Conservation (phyloP, 352 stramenopile species). For the Phytopythium chamaehyphon region DNA sequence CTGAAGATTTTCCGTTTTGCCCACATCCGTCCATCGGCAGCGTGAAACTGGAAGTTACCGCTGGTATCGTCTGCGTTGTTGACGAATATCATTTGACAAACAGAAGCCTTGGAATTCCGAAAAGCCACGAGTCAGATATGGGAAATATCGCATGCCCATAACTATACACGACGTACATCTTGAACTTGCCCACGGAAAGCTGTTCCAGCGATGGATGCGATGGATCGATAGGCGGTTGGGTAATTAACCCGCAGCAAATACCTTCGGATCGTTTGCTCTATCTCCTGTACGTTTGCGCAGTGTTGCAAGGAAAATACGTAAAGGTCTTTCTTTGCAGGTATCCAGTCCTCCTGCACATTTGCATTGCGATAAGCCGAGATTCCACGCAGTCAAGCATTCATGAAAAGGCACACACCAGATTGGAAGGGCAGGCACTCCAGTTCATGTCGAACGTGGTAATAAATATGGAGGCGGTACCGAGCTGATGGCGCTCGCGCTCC, state of each 20-base stretch:
- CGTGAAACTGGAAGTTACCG: conserved; percentile 75
- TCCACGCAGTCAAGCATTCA: no score
- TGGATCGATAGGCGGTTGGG: conserved; percentile 70
- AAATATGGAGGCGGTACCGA: conserved; percentile 73
- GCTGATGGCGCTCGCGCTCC: conserved; percentile 50
- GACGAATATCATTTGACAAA: conserved; percentile 85
- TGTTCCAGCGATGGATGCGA: conserved; percentile 75
- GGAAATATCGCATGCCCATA: not conserved
- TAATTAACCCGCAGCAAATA: conserved; percentile 78
- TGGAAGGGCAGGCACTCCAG: conserved; percentile 57
- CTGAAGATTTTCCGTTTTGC: conserved; percentile 72
- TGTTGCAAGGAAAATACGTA: conserved; percentile 85
- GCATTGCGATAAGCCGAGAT: not conserved
- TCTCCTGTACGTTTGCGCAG: conserved; percentile 54
- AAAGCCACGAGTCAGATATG: not conserved
- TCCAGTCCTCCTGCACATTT: conserved; percentile 51
- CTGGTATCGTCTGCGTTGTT: conserved; percentile 80
- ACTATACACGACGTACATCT: conserved; percentile 40
- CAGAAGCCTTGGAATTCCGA: conserved; percentile 30
- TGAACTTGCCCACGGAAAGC: conserved; percentile 47
- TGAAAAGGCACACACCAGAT: conserved; percentile 44
- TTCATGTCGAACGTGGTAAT: conserved; percentile 84
- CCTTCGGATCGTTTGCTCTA: conserved; percentile 64
- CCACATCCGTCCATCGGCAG: conserved; percentile 62
- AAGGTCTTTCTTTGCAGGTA: conserved; percentile 64